These are phyloP conservation scores for Agarophyton chilense DNA, from an alignment of 23 red algal genomes.

Conservation along the genomic window DNA sequence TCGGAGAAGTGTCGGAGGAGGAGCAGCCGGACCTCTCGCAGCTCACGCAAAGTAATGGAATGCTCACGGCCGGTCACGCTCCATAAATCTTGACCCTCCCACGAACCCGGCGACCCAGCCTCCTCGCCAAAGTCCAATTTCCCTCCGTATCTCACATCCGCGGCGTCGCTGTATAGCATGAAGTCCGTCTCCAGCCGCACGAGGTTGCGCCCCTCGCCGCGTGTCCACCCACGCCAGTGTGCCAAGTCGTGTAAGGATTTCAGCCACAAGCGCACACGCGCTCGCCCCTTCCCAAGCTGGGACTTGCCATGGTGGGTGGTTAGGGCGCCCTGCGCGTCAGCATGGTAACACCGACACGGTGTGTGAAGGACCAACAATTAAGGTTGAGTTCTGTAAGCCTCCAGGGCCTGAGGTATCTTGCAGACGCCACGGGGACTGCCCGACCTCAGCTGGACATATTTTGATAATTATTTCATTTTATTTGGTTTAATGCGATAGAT, in stretches of 20 bases:
- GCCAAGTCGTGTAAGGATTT: not conserved
- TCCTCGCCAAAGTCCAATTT: not conserved
- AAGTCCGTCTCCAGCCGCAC: not conserved
- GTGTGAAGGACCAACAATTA: too few species aligned
- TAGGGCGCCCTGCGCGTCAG: not conserved
- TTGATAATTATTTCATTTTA: too few species aligned
- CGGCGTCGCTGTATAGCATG: not conserved
- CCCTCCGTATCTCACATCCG: not conserved
- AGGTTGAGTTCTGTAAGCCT: too few species aligned
- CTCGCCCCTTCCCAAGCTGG: too few species aligned
- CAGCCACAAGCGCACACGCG: not conserved
- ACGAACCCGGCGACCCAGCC: not conserved
- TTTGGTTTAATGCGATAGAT: too few species aligned
- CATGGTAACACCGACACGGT: too few species aligned
- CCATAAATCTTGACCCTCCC: slow-evolving; percentile 21
- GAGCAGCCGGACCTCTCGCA: not conserved
- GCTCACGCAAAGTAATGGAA: not conserved
- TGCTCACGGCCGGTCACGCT: not conserved
- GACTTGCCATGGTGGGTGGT: not conserved
- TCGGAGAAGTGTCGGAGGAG: not conserved
- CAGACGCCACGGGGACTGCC: too few species aligned
- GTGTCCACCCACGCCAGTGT: not conserved
- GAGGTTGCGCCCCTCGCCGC: not conserved
- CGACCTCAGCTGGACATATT: too few species aligned
- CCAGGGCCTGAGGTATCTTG: too few species aligned